These are phyloP conservation scores for Saccharomycopsis javanensis DNA, from an alignment of 805 yeast species.

Conservation along the genomic window DNA sequence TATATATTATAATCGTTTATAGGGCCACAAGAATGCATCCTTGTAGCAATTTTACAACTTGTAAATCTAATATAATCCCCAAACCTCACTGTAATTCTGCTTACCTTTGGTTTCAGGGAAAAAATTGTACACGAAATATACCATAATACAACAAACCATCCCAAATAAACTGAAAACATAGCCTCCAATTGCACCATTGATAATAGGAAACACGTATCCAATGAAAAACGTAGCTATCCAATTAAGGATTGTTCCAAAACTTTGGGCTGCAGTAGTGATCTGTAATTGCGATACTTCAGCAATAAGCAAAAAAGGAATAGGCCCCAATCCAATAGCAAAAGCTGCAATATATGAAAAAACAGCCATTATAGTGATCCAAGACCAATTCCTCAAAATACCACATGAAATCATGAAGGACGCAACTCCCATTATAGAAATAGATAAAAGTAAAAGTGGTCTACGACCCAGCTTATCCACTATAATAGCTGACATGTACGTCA, in stretches of 20 bases:
- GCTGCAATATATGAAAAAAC: conserved; percentile 68
- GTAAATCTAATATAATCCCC: conserved; percentile 31
- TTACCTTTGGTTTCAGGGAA: conserved; percentile 77
- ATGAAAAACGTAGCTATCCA: conserved; percentile 84
- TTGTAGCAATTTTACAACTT: no score
- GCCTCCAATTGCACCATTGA: conserved; percentile 61
- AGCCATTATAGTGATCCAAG: conserved; percentile 48
- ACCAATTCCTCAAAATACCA: conserved; percentile 47
- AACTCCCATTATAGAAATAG: conserved; percentile 60
- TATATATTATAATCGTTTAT: no score
- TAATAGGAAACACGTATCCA: conserved; percentile 71
- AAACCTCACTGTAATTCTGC: conserved; percentile 52
- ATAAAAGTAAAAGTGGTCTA: conserved; percentile 55
- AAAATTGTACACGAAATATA: conserved; percentile 34
- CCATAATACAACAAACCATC: conserved; percentile 40
- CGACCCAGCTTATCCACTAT: conserved; percentile 72
- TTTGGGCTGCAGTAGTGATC: conserved; percentile 81
- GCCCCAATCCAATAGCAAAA: conserved; percentile 91
- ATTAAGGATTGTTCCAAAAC: conserved; percentile 84
- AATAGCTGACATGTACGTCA: conserved; percentile 67
- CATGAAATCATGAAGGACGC: conserved; percentile 53
- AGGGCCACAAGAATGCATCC: no score
- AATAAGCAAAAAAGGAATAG: conserved; percentile 84
- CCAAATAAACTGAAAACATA: conserved; percentile 70
- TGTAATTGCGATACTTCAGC: conserved; percentile 80